Evolutionary conservation across 352 stramenopile genomes (phyloP), one percentile per base, ranked within the genome.

Genomic region (Phytopythium montanum): DNA sequence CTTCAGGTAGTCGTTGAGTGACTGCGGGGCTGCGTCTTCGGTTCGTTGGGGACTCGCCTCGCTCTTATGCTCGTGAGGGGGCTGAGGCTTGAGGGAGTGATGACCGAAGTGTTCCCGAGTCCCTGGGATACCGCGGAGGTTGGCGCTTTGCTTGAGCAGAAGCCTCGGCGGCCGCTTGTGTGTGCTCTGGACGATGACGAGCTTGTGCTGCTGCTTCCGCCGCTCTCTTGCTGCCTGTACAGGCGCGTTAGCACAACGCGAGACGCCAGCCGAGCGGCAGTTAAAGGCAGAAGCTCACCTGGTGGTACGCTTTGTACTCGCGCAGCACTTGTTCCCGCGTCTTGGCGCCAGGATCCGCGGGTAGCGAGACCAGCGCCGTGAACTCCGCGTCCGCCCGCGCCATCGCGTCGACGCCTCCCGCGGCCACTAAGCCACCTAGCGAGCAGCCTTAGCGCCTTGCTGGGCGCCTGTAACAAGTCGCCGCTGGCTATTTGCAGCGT

Each of bases 151-250:
- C 55, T 80, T 78, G 18, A 85, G 58, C 44, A 77, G 51, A 10
- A 85, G 44, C 21, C 75, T 73, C 12, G 77, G 72, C 29, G 71
- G 66, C 9, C 64, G 73, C 54, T 69, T 75, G 34, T 66, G 76
- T 16, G 72, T 56, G 31, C 79, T 74, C 46, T 83, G 70, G 19
- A 90, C 59, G 65, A 90, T 84, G 36, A 90, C 71, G 49, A 76
- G 65, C 56, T 88, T 90, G 57, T 87, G 74, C 33, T 72, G 70
- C 41, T 61, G 66, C 63, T 78, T 87, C 55, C 70, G 75, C 9
- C 45, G 65, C 36, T 59, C 13, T 2, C 53, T 28, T 7, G 25
- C 16, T 9, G 23, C 23, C 53, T 59, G 38, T 25, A 19, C 26
- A 54, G 1, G 9, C 10, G 49, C 29, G 31, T 9, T 19, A 49